Base-by-base conservation (phyloP, 140 eudicot species). In the Bidens hawaiensis region DNA sequence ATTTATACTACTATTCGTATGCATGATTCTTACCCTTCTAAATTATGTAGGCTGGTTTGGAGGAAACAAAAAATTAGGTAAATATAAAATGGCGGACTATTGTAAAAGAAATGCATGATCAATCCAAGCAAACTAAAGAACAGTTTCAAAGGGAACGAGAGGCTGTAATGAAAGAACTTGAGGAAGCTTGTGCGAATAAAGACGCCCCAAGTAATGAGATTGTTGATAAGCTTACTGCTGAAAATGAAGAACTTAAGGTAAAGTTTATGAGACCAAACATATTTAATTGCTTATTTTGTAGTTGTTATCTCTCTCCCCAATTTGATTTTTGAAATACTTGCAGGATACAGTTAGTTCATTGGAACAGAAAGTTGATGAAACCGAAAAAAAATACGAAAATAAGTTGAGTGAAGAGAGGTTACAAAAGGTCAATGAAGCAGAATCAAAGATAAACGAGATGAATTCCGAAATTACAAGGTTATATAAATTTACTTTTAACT, bases 231-330 rank as follows among this genome's bases (percentile, higher is more conserved):
- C 79, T 88, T 36, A 83, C 78, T 6, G 67, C 82, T 15, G 96
- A 93, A 81, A 93, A 88, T 66, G 88, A 79, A 65, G 51, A 79
- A 66, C 95, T 93, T 43, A 93, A 83, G 96, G 99, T 88, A 47
- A 62, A 53, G 31, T 58, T 45, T 49, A 27, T 51, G 45, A 47
- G 52, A 13, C 53, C 38, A 62, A n/a, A 17, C 41, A 25, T 45
- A 57, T 45, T 24, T 18, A 30, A 34, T 48, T 34, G 30, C 41
- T 43, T 21, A 30, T 27, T 26, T 70, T 27, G 13, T 40, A 13
- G 33, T 26, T 61, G 31, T 24, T 54, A 15, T 26, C 21, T 1
- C 42, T 2, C 16, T 18, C 19, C 26, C 33, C 19, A 50, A 21
- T 46, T 16, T 70, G 41, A 19, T 65, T 5, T 62, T 41, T 76